Base-by-base conservation (phyloP, 2,329 filamentous ascomycete species). In the Fusarium sp. region DNA sequence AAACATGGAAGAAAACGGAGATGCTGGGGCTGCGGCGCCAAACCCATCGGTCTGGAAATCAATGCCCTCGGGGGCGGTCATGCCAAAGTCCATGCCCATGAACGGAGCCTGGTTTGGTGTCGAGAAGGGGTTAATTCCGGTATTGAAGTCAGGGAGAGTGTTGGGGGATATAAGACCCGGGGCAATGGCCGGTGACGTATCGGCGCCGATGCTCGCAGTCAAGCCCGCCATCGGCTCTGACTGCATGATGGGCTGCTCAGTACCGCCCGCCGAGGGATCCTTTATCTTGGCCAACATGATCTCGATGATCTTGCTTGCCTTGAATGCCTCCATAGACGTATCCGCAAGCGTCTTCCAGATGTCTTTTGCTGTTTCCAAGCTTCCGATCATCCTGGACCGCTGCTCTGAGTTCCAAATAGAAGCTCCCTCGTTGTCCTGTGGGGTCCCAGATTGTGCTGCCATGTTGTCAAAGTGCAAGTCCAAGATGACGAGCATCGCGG, bases 271-370 rank as follows among this genome's bases (percentile, higher is more conserved):
- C 11, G 60, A 32, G 4, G 81, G 78, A 40, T 79, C 68, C 69
- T 79, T 92, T 63, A 98, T 87, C 81, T 97, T 97, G 35, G 91
- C 88, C 52, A 98, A 84, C 90, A 98, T 95, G 61, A 98, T 91
- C 25, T 91, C 91, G n/a, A 98, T 86, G 27, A 96, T 89, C 47
- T 90, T 91, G 45, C 91, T 91, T 2, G 95, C 96, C 84, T 98
- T 98, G 85, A 92, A 95, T 0, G 95, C 95, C 76, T 98, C 96
- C 84, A 98, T 93, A 1, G 93, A 97, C 27, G 91, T 87, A 64
- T 97, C 92, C 4, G 91, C 90, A 12, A 95, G 86, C 11, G 90
- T 90, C 58, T 93, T 91, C 95, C 95, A 98, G 65, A 98, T 97
- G 20, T 89, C 86, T 54, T 90, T 89, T 10, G 93, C 93, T 20